Evolutionary conservation across 441 rosid genomes (phyloP).

Genomic region (Lepidium campestre): DNA sequence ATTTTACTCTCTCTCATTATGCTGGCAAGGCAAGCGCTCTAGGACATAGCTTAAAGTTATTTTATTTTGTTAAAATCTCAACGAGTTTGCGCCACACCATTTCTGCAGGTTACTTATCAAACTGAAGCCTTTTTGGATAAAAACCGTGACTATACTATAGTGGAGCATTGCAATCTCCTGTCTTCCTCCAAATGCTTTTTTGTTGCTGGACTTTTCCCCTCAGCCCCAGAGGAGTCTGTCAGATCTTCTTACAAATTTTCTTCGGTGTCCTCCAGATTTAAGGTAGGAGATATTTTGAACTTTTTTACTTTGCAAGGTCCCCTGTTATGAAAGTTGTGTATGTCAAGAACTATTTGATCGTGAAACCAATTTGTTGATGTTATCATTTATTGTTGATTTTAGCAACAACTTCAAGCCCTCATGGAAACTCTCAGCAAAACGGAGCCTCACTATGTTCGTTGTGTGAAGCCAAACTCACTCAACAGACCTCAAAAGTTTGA

Average conservation of each 20-base stretch:
- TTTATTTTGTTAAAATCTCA: conserved; percentile 18
- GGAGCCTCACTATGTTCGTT: conserved; percentile 95
- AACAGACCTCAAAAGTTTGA: conserved; percentile 90
- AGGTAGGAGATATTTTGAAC: conserved; percentile 41
- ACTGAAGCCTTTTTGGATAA: conserved; percentile 84
- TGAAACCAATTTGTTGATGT: conserved; percentile 3
- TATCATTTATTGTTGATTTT: conserved; percentile 19
- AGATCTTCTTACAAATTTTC: conserved; percentile 97
- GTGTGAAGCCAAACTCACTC: conserved; percentile 95
- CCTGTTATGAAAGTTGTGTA: background rate
- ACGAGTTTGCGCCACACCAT: conserved; percentile 14
- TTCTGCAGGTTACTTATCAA: conserved; percentile 79
- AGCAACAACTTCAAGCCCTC: conserved; percentile 99
- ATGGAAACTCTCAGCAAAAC: conserved; percentile 93
- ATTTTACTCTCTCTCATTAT: conserved; percentile 84
- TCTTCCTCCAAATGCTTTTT: conserved; percentile 85
- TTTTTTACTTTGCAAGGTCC: background rate
- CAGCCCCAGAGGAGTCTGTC: conserved; percentile 55
- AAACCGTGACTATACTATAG: conserved; percentile 94
- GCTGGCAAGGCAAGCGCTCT: conserved; percentile 90
- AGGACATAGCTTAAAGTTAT: conserved; percentile 10
- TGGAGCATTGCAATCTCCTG: conserved; percentile 85
- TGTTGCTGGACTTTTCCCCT: conserved; percentile 73
- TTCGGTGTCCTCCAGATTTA: conserved; percentile 88
- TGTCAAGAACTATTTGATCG: background rate